Percentiles rank a stretch among this genome's conserved stretches.
phyloP scores from a whole-genome alignment of 2,329 filamentous ascomycete species.

The Fusarium illudens region DNA sequence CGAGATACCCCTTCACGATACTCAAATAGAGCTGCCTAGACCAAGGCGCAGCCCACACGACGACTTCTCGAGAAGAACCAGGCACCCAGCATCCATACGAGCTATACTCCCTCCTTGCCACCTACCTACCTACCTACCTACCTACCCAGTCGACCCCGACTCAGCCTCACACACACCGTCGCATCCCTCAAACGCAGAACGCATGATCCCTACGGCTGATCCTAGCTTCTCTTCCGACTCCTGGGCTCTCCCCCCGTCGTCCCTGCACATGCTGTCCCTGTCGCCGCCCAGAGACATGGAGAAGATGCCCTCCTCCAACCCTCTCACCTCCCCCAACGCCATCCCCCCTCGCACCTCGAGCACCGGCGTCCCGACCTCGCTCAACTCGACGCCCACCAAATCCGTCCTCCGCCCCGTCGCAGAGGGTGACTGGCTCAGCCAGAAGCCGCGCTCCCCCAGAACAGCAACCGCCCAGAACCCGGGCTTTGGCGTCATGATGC shows the following conservation, averaged over 20 bases:
- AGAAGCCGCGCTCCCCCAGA: constrained; percentile 44
- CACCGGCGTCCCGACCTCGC: constrained; percentile 34
- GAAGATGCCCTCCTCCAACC: constrained; percentile 38
- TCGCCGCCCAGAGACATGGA: constrained; percentile 35
- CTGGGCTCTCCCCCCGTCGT: constrained; percentile 27
- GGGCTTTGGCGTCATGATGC: constrained; percentile 44
- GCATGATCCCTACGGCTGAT: constrained; percentile 38
- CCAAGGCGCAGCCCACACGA: not conserved
- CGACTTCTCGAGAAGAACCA: not conserved
- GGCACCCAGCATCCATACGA: not conserved
- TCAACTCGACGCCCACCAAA: constrained; percentile 45
- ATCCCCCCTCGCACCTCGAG: constrained; percentile 79
- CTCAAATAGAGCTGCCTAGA: constrained; percentile 1
- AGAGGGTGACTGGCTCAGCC: constrained; percentile 69
- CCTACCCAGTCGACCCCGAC: not conserved
- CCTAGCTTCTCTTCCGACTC: constrained; percentile 27
- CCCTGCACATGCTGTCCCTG: constrained; percentile 38
- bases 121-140: too few relatives aligned
- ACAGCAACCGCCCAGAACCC: constrained; percentile 5
- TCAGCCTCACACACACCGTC: constrained; percentile 4
- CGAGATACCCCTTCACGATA: constrained; percentile 6
- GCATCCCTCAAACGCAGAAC: constrained; percentile 25
- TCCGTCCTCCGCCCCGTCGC: constrained; percentile 60
- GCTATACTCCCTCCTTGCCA: not conserved
- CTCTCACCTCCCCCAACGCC: constrained; percentile 61